Percentiles rank a stretch among this genome's conserved stretches.
Evolutionary conservation across 169 alveolate species (phyloP).

Genomic region (Babesia ovata): DNA sequence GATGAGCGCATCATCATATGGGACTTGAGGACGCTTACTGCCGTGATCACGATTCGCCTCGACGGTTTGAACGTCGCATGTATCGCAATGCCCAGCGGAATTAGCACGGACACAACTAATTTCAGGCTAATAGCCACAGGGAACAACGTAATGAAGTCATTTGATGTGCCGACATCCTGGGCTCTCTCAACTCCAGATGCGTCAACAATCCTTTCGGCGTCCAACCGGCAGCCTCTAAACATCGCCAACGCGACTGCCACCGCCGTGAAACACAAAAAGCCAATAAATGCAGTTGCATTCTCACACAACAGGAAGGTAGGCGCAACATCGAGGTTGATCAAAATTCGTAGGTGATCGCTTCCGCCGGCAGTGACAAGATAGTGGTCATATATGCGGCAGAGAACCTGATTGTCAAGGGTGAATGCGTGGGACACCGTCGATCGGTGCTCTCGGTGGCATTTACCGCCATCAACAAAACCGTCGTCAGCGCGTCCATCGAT

Average conservation of each 20-base stretch:
- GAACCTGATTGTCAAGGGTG: constrained; percentile 60
- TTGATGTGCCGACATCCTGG: constrained; percentile 22
- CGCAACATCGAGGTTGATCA: neutral
- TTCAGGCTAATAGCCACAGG: constrained; percentile 41
- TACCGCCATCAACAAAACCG: constrained; percentile 50
- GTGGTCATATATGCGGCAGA: constrained; percentile 50
- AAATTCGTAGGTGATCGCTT: constrained; percentile 26
- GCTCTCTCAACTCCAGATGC: neutral
- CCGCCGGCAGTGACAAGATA: constrained; percentile 66
- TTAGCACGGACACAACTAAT: constrained; percentile 1
- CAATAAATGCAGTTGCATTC: constrained; percentile 51
- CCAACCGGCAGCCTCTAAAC: neutral
- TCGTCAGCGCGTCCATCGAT: constrained; percentile 62
- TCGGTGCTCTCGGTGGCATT: constrained; percentile 60
- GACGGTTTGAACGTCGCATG: constrained; percentile 43
- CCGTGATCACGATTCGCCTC: constrained; percentile 7
- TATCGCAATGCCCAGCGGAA: constrained; percentile 16
- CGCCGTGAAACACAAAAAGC: constrained; percentile 55
- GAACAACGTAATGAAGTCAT: constrained; percentile 43
- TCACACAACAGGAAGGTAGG: constrained; percentile 68
- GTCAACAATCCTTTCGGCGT: neutral
- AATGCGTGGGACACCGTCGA: constrained; percentile 59
- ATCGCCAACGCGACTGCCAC: constrained; percentile 40
- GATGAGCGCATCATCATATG: constrained; percentile 59
- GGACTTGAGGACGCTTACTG: constrained; percentile 49